Percentiles rank a stretch among this genome's conserved stretches.
Evolutionary conservation across 768 basidiomycete species (phyloP).

Genomic region (Sarcomyxa edulis): DNA sequence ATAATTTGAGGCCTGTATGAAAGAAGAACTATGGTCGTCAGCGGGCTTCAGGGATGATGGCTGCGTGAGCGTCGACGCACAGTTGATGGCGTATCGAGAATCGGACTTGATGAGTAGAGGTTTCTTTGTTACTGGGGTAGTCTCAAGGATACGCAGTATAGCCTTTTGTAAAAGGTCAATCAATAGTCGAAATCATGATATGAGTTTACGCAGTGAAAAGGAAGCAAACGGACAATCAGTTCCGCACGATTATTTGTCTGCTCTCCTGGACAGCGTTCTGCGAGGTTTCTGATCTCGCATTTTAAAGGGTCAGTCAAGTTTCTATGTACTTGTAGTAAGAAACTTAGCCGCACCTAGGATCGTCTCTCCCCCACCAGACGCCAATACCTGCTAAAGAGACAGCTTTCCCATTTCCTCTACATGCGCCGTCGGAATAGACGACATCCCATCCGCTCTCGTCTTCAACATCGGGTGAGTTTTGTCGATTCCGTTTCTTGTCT

Average conservation of each 20-base stretch:
- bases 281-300: no score
- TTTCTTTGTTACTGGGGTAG: conserved; percentile 46
- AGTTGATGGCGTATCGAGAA: conserved; percentile 78
- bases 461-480: conserved; percentile 16
- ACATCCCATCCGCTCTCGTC: conserved; percentile 32
- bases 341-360: conserved; percentile 45
- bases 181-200: conserved; percentile 1
- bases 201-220: not conserved
- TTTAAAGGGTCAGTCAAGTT: conserved; percentile 24
- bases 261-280: conserved; percentile 75
- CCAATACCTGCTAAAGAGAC: conserved; percentile 77
- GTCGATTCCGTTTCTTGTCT: no score
- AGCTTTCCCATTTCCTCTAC: conserved; percentile 70
- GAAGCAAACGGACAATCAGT: conserved; percentile 56
- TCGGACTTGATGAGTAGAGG: conserved; percentile 79
- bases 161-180: no score
- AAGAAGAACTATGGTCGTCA: no score
- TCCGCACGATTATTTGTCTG: conserved; percentile 91
- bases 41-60: no score
- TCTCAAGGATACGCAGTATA: conserved; percentile 82
- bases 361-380: conserved; percentile 79
- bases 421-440: conserved; percentile 88
- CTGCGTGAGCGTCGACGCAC: conserved; percentile 39
- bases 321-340: not conserved
- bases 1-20: conserved; percentile 61